A percentile compares a stretch with the other conserved stretches of the same genome.
Conservation (phyloP, 164 flowering plant genomes). For the Chimonanthus salicifolius region DNA sequence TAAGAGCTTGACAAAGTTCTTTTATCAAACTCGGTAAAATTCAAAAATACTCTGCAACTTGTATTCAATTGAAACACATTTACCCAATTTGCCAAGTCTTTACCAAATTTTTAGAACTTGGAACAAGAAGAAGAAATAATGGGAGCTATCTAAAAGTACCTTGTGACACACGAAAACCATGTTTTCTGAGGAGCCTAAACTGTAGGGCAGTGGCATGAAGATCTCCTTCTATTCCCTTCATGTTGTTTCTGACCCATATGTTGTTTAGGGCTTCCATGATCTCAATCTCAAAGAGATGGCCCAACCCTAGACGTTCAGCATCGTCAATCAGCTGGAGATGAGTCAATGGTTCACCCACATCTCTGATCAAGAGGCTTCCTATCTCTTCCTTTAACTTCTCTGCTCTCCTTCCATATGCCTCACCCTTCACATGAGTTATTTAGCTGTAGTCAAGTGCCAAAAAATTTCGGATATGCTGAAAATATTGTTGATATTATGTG, state of each 20-base stretch:
- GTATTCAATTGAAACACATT: too few species aligned
- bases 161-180: slow-evolving; percentile 1
- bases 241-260: too few species aligned
- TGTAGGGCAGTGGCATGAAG: slow-evolving; percentile 2
- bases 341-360: slow-evolving; percentile 4
- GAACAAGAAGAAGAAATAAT: neutral
- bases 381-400: slow-evolving; percentile 12
- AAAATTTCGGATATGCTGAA: too few species aligned
- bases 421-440: neutral
- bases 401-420: neutral
- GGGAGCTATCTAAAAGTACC: neutral
- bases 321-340: slow-evolving; percentile 21
- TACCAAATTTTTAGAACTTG: too few species aligned
- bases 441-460: too few species aligned
- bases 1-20: too few species aligned
- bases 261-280: slow-evolving; percentile 6
- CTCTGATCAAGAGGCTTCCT: slow-evolving; percentile 8
- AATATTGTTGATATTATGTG: too few species aligned
- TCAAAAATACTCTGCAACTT: too few species aligned
- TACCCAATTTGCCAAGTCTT: too few species aligned
- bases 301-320: slow-evolving; percentile 22
- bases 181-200: slow-evolving; percentile 10
- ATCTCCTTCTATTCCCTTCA: neutral
- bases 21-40: too few species aligned
- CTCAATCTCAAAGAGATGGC: slow-evolving; percentile 18